Base-by-base conservation (phyloP, 2,329 filamentous ascomycete species). In the Colletotrichum orbiculare region DNA sequence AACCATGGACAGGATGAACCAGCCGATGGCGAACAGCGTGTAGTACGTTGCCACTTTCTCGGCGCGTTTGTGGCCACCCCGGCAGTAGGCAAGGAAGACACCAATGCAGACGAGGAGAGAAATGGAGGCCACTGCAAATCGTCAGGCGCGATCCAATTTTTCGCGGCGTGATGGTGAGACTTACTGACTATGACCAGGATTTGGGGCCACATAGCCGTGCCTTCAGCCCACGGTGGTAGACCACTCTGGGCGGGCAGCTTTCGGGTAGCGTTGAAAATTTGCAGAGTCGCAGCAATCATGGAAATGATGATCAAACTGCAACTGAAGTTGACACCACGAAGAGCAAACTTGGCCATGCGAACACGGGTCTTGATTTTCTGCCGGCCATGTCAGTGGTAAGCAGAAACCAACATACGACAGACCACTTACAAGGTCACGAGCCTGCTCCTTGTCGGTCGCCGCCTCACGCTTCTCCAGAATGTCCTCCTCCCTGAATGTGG, bases 31-130 rank as follows among this genome's bases (percentile, higher is more conserved):
- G 76, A 99, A 97, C 72, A 96, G 87, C 48, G 94, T 97, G 82
- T 98, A 98, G 83, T 98, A 99, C 53, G 97, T 90, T 55, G 91
- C 91, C 33, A 96, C 91, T 79, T 97, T 97, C 79, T 97, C 94
- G 11, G 96, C 96, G 70, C 93, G 87, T 71, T 84, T 83, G 79
- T 98, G 95, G 2, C 96, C 96, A 60, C 94, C 93, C 75, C 90
- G 89, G 82, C 89, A 96, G 82, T 98, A 98, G 13, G 89, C 91
- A 73, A 89, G 85, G 73, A 99, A 92, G 69, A 99, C 90, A 61
- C 89, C 73, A 52, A 98, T 78, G 70, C 91, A 96, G 71, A 95
- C 88, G 61, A 88, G 72, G 9, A 99, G 87, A 7, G 95, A 97
- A 61, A 97, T 79, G 71, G 89, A 92, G 35, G 96, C 85, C 75